These are phyloP conservation scores for Fusarium nelsonii DNA, from an alignment of 2,329 filamentous ascomycete genomes.

Conservation along the genomic window DNA sequence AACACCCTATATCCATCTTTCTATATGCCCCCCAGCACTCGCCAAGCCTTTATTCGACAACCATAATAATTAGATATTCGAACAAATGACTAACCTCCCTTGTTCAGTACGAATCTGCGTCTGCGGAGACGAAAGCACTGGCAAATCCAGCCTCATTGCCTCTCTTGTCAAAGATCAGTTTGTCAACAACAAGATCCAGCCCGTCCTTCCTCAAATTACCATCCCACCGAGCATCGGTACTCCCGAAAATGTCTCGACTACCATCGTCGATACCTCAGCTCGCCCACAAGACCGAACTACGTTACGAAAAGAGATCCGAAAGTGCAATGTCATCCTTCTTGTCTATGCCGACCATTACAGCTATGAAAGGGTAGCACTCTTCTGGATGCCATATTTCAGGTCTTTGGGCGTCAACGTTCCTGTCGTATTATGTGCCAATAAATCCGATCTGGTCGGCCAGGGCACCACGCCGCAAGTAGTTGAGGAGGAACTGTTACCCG, in stretches of 20 bases:
- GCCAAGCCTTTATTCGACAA: slow-evolving; percentile 4
- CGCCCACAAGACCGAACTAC: slow-evolving; percentile 92
- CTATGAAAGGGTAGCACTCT: slow-evolving; percentile 95
- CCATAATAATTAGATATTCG: not conserved
- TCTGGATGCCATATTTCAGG: slow-evolving; percentile 98
- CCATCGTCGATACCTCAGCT: slow-evolving; percentile 96
- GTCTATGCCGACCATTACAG: slow-evolving; percentile 99
- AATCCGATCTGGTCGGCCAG: slow-evolving; percentile 86
- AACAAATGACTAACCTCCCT: slow-evolving; percentile 35
- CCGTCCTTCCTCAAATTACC: slow-evolving; percentile 93
- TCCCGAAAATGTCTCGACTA: slow-evolving; percentile 96
- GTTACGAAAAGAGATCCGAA: slow-evolving; percentile 92
- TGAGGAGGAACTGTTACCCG: slow-evolving; percentile 96
- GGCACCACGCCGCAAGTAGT: slow-evolving; percentile 85
- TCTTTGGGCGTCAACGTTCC: slow-evolving; percentile 98
- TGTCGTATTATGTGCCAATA: slow-evolving; percentile 96
- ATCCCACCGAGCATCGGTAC: slow-evolving; percentile 93
- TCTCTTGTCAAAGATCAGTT: slow-evolving; percentile 98
- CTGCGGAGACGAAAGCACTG: slow-evolving; percentile 95
- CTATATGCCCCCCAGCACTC: slow-evolving; percentile 6
- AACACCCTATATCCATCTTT: slow-evolving; percentile 14
- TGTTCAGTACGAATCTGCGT: slow-evolving; percentile 86
- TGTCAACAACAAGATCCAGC: slow-evolving; percentile 93
- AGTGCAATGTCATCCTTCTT: slow-evolving; percentile 95
- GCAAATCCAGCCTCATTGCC: slow-evolving; percentile 92